These are phyloP conservation scores for Backusella circina DNA, from an alignment of 192 early-diverging fungal genomes.

Conservation along the genomic window DNA sequence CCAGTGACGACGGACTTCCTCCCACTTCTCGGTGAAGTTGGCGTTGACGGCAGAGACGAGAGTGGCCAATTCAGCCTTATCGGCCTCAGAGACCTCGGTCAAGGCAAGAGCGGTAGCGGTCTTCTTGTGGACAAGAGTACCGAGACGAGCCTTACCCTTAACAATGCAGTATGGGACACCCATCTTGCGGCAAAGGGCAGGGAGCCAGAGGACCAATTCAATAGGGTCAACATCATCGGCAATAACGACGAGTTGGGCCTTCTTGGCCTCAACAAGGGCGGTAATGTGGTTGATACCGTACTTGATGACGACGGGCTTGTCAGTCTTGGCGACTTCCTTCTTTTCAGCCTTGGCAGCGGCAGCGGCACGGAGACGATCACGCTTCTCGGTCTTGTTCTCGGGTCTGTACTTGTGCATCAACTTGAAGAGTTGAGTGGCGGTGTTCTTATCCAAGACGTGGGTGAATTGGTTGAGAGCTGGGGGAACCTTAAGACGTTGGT, in stretches of 20 bases:
- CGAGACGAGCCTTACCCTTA: slow-evolving; percentile 97
- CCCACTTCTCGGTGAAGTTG: slow-evolving; percentile 94
- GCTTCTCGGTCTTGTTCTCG: slow-evolving; percentile 95
- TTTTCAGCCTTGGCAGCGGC: slow-evolving; percentile 84
- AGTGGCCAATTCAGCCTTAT: slow-evolving; percentile 84
- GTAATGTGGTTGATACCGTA: slow-evolving; percentile 98
- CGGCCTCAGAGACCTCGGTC: slow-evolving; percentile 88
- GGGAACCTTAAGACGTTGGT: slow-evolving; percentile 97
- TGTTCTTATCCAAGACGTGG: slow-evolving; percentile 96
- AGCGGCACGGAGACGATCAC: slow-evolving; percentile 78
- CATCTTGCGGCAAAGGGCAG: slow-evolving; percentile 99
- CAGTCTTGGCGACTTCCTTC: slow-evolving; percentile 73
- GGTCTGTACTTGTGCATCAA: slow-evolving; percentile 98
- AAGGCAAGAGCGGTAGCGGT: slow-evolving; percentile 94
- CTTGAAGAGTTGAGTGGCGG: slow-evolving; percentile 96
- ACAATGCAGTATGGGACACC: slow-evolving; percentile 98
- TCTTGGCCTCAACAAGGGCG: slow-evolving; percentile 94
- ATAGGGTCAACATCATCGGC: slow-evolving; percentile 99
- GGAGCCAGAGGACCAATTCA: slow-evolving; percentile 97
- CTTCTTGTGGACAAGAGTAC: slow-evolving; percentile 99
- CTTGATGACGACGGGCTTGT: slow-evolving; percentile 95
- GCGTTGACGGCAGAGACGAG: slow-evolving; percentile 87
- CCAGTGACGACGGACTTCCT: slow-evolving; percentile 85
- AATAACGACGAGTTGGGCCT: slow-evolving; percentile 96
- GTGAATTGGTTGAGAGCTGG: slow-evolving; percentile 99